Evolutionary conservation across 768 basidiomycete genomes (phyloP).

Genomic region (Lactifluus volemus): DNA sequence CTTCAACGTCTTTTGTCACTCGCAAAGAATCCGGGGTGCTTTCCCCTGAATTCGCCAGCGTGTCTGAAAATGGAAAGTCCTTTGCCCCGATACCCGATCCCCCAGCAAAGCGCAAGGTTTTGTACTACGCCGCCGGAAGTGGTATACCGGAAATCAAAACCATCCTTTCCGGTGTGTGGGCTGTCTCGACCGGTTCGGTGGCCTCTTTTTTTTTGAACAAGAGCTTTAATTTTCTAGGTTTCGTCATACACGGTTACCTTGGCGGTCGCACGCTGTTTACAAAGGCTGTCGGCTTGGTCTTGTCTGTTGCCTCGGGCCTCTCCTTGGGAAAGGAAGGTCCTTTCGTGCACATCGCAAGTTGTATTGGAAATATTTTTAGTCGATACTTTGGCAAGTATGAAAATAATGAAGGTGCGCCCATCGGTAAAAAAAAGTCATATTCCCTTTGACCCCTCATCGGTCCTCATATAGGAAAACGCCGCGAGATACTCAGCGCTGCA

Average conservation of each 20-base stretch:
- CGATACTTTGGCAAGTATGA: conserved; percentile 85
- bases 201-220: background rate
- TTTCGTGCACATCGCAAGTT: conserved; percentile 89
- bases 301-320: conserved; percentile 89
- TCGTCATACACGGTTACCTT: conserved; percentile 96
- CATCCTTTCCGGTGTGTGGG: conserved; percentile 63
- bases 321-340: conserved; percentile 75
- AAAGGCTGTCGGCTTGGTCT: conserved; percentile 80
- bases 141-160: conserved; percentile 98
- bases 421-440: background rate
- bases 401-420: conserved; percentile 69
- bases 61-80: conserved; percentile 14
- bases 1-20: conserved; percentile 81
- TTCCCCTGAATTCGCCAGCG: conserved; percentile 35
- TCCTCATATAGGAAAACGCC: conserved; percentile 62
- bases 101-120: conserved; percentile 48
- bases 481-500: conserved; percentile 92
- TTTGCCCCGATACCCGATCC: conserved; percentile 21
- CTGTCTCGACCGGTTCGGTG: background rate
- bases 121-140: conserved; percentile 93
- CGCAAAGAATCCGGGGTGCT: conserved; percentile 82
- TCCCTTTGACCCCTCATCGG: background rate
- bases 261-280: conserved; percentile 84
- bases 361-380: conserved; percentile 89
- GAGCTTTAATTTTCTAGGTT: conserved; percentile 41